A percentile compares a stretch with the other conserved stretches of the same genome.
These are phyloP conservation scores for Przewalskia tangutica DNA, from an alignment of 257 asterid species.

Conservation along the genomic window DNA sequence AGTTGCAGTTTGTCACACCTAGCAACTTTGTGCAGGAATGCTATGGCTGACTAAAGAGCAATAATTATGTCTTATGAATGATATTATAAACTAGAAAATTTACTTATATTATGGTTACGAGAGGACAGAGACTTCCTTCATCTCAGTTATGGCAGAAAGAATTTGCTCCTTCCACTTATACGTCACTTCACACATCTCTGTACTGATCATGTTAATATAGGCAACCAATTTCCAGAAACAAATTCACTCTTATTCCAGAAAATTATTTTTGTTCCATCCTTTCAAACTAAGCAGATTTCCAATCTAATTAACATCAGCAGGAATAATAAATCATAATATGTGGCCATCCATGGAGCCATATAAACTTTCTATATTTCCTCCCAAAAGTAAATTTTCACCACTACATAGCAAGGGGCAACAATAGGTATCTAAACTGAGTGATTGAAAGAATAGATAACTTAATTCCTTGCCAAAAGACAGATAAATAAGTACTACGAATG, in stretches of 20 bases:
- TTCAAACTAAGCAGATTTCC: neutral
- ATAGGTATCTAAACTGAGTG: neutral
- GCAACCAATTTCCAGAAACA: neutral
- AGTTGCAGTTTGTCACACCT: neutral
- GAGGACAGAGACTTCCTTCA: neutral
- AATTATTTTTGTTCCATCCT: neutral
- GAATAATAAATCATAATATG: neutral
- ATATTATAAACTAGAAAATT: neutral
- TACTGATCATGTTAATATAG: neutral
- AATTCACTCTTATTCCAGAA: neutral
- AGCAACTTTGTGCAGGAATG: neutral
- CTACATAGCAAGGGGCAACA: neutral
- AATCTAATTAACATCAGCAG: neutral
- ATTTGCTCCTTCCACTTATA: neutral
- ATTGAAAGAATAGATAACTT: neutral
- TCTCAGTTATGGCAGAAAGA: neutral
- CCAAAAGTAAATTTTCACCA: neutral
- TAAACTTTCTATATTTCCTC: neutral
- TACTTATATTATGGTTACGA: neutral
- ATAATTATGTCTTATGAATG: neutral
- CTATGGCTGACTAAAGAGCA: neutral
- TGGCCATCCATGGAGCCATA: neutral
- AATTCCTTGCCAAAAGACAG: neutral
- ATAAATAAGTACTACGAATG: neutral
- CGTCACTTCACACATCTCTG: neutral